A percentile compares a stretch with the other conserved stretches of the same genome.
These are phyloP conservation scores for Juglanconis sp. DNA, from an alignment of 2,329 filamentous ascomycete species.

Conservation along the genomic window DNA sequence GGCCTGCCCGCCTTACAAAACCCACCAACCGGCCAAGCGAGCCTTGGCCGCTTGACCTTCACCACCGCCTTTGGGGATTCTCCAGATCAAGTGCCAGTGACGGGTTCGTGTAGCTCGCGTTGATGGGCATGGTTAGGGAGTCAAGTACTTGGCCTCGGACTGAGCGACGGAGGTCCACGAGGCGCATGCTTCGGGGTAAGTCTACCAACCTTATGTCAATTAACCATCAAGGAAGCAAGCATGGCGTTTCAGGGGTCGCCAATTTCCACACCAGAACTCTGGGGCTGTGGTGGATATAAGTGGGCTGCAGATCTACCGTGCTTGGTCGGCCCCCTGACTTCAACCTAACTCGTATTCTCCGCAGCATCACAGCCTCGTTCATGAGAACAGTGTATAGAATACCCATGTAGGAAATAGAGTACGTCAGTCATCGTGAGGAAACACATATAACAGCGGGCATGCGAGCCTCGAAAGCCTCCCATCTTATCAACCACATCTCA, in stretches of 20 bases:
- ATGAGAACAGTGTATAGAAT: not conserved
- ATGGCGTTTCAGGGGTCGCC: not conserved
- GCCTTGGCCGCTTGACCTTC: too few relatives aligned
- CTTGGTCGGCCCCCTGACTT: not conserved
- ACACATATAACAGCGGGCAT: not conserved
- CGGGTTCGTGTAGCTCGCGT: too few relatives aligned
- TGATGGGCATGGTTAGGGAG: too few relatives aligned
- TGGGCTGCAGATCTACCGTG: not conserved
- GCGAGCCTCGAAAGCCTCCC: not conserved
- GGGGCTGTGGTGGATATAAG: not conserved
- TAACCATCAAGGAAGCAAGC: not conserved
- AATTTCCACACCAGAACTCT: not conserved
- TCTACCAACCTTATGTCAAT: not conserved
- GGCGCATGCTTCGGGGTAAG: not conserved
- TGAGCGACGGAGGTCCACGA: not conserved
- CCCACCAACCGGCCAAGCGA: too few relatives aligned
- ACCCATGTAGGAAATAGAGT: not conserved
- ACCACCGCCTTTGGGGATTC: too few relatives aligned
- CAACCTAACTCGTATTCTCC: not conserved
- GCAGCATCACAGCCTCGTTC: not conserved
- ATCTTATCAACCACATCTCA: not conserved
- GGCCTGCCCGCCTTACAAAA: too few relatives aligned
- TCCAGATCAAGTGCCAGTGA: too few relatives aligned
- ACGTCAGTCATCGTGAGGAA: not conserved
- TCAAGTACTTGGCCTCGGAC: not conserved